Evolutionary conservation across 1,139 yeast species (phyloP), one percentile per base, ranked within the genome.

Genomic region (Hansenula sp.): DNA sequence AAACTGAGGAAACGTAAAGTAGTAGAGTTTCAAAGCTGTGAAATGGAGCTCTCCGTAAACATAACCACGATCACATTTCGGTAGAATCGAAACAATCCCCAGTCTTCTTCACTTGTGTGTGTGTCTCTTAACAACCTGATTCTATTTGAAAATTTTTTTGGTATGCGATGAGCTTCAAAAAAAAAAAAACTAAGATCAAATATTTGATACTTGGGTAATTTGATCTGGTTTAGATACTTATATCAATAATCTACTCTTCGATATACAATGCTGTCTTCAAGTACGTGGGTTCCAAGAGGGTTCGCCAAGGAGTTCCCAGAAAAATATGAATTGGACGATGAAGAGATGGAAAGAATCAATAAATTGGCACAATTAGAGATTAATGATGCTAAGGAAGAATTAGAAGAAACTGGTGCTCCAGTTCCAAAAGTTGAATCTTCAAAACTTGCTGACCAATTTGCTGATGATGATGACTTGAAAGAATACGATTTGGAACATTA

Each of bases 201-300:
- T n/a, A n/a, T n/a, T n/a, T n/a, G n/a, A n/a, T n/a, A n/a, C n/a
- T n/a, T n/a, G n/a, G n/a, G n/a, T n/a, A n/a, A n/a, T n/a, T n/a
- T n/a, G n/a, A n/a, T n/a, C n/a, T n/a, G n/a, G n/a, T n/a, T n/a
- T n/a, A n/a, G n/a, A n/a, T n/a, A n/a, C n/a, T n/a, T n/a, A n/a
- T n/a, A n/a, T n/a, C n/a, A n/a, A n/a, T n/a, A n/a, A n/a, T n/a
- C n/a, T n/a, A n/a, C n/a, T n/a, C n/a, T n/a, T n/a, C n/a, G n/a
- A n/a, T n/a, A n/a, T n/a, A n/a, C n/a, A n/a, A 90, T 94, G 96
- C 84, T 93, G 53, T 90, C 99, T 41, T 85, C 97, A 29, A 84
- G 94, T 41, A 71, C 84, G 42, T 93, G 99, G 98, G 96, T 93
- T 30, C 98, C 98, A 41, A 79, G 96, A 59, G 99, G 99, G 11